Conservation (phyloP, 768 basidiomycete species). For the Lanmaoa rubissima region DNA sequence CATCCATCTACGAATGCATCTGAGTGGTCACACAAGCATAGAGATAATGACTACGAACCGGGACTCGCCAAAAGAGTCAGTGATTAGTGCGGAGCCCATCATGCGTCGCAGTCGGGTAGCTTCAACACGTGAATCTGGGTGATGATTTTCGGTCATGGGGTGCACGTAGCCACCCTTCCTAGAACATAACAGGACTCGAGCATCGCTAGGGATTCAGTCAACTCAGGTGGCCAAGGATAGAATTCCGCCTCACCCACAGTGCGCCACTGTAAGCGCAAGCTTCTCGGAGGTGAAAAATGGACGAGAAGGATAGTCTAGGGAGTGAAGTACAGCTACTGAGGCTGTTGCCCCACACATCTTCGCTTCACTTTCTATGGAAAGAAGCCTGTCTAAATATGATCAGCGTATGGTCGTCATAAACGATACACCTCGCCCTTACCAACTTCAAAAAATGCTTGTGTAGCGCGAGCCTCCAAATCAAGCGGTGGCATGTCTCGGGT, state of each 20-base stretch:
- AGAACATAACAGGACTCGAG: constrained; percentile 80
- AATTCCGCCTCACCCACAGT: constrained; percentile 68
- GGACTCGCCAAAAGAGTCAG: constrained; percentile 93
- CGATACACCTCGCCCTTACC: constrained; percentile 21
- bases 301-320: constrained; percentile 72
- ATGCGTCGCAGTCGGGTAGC: constrained; percentile 80
- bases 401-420: constrained; percentile 1
- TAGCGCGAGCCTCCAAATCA: constrained; percentile 84
- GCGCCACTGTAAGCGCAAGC: constrained; percentile 83
- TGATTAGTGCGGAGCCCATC: constrained; percentile 87
- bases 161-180: constrained; percentile 69
- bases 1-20: constrained; percentile 71
- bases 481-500: constrained; percentile 37
- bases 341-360: constrained; percentile 86
- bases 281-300: constrained; percentile 82
- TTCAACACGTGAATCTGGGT: constrained; percentile 89
- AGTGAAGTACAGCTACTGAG: constrained; percentile 88
- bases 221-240: not conserved
- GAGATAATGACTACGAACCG: constrained; percentile 44
- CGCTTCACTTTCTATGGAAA: constrained; percentile 67
- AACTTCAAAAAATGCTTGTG: constrained; percentile 85
- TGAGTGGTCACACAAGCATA: not conserved
- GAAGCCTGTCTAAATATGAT: constrained; percentile 55
- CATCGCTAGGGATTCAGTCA: constrained; percentile 58
- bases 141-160: constrained; percentile 92